Conservation (phyloP, 768 basidiomycete genomes). For the Peribolospora baueri region DNA sequence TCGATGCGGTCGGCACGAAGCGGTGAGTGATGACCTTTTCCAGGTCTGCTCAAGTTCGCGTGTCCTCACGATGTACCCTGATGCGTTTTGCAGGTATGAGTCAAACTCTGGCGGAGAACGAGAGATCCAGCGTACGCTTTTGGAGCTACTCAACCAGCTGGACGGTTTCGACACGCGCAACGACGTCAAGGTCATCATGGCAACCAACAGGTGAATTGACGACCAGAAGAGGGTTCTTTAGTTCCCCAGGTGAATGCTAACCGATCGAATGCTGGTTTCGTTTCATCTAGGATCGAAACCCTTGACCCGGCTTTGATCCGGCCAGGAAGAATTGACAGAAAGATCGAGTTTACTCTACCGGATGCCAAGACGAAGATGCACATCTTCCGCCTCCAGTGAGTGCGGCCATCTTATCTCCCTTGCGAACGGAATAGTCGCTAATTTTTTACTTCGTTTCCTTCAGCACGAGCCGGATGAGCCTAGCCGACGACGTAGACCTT, state of each 20-base stretch:
- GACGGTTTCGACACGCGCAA: slow-evolving; percentile 98
- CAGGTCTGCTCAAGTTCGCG: not conserved
- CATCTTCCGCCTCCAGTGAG: slow-evolving; percentile 53
- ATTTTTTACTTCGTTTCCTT: too few relatives aligned
- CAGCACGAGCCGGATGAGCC: slow-evolving; percentile 70
- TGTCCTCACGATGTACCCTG: not conserved
- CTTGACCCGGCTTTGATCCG: slow-evolving; percentile 94
- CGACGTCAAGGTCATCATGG: slow-evolving; percentile 99
- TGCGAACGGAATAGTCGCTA: not conserved
- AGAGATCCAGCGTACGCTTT: slow-evolving; percentile 97
- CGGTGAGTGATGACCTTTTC: slow-evolving; percentile 31
- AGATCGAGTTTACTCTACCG: slow-evolving; percentile 87
- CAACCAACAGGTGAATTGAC: slow-evolving; percentile 43
- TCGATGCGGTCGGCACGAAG: slow-evolving; percentile 94
- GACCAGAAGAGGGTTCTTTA: not conserved
- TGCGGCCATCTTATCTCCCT: not conserved
- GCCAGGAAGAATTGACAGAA: slow-evolving; percentile 92
- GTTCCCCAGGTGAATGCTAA: not conserved
- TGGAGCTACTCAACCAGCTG: slow-evolving; percentile 90
- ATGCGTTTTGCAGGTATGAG: slow-evolving; percentile 42
- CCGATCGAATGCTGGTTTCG: not conserved
- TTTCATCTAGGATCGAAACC: slow-evolving; percentile 47
- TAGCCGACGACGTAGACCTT: slow-evolving; percentile 57
- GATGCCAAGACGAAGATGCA: slow-evolving; percentile 98
- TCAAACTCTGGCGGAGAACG: slow-evolving; percentile 96